Evolutionary conservation across 352 stramenopile species (phyloP).

Genomic region (Phytophthora crassamura): DNA sequence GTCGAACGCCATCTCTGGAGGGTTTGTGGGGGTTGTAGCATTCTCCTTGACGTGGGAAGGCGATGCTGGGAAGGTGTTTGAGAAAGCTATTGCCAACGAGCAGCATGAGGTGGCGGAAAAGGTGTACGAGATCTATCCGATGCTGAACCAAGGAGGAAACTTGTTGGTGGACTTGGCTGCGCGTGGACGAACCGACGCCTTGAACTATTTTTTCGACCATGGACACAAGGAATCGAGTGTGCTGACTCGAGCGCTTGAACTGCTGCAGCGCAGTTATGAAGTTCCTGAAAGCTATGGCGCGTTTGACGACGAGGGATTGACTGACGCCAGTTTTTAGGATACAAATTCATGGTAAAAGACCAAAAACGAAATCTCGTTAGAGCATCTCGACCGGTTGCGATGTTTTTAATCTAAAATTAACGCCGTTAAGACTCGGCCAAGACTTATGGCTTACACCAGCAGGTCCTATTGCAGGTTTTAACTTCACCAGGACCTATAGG

Average conservation of each 20-base stretch:
- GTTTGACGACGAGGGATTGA: too few relatives aligned
- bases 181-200: not conserved
- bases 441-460: too few relatives aligned
- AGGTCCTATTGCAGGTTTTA: too few relatives aligned
- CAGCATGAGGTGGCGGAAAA: not conserved
- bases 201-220: conserved; percentile 1
- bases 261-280: too few relatives aligned
- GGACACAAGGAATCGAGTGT: not conserved
- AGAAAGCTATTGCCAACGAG: not conserved
- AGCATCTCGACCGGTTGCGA: too few relatives aligned
- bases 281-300: too few relatives aligned
- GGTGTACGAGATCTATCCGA: conserved; percentile 1
- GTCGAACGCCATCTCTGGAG: conserved; percentile 1
- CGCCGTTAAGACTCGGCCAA: too few relatives aligned
- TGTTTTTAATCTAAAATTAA: too few relatives aligned
- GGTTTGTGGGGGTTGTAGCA: not conserved
- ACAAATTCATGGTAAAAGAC: too few relatives aligned
- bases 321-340: too few relatives aligned
- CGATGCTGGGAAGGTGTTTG: not conserved
- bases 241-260: not conserved
- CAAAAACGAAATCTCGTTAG: too few relatives aligned
- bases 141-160: not conserved
- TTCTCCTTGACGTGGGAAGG: not conserved
- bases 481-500: too few relatives aligned
- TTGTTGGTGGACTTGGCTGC: conserved; percentile 1